These are phyloP conservation scores for Gloeopeniophorella convolvens DNA, from an alignment of 768 basidiomycete genomes.

Conservation along the genomic window DNA sequence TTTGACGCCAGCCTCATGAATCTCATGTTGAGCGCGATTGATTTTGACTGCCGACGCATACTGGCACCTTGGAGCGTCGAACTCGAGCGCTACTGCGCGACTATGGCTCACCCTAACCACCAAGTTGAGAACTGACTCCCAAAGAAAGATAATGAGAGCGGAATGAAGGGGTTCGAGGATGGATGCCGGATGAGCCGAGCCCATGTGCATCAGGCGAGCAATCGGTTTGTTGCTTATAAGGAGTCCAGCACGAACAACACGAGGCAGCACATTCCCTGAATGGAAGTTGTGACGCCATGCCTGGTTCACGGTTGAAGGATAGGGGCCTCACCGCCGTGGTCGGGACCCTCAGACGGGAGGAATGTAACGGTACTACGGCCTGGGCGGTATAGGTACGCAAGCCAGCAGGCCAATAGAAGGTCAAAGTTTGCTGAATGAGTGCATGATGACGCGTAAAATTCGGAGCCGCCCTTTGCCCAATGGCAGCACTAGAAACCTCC, in stretches of 20 bases:
- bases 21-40: constrained; percentile 14
- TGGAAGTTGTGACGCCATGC: neutral
- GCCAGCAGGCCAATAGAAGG: no score
- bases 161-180: neutral
- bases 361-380: neutral
- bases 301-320: neutral
- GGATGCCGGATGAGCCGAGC: neutral
- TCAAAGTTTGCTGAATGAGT: no score
- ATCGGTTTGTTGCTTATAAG: no score
- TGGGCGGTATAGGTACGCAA: no score
- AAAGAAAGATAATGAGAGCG: neutral
- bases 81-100: neutral
- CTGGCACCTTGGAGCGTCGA: neutral
- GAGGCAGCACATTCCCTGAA: constrained; percentile 5
- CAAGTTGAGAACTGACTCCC: constrained; percentile 5
- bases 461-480: no score
- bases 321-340: neutral
- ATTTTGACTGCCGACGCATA: constrained; percentile 4
- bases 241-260: constrained; percentile 13
- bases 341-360: neutral
- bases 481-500: no score
- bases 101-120: constrained; percentile 4
- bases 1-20: neutral
- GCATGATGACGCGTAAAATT: no score
- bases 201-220: neutral